A percentile compares a stretch with the other conserved stretches of the same genome.
Evolutionary conservation across 2,329 filamentous ascomycete species (phyloP).

Genomic region (Colletotrichum liriopes): DNA sequence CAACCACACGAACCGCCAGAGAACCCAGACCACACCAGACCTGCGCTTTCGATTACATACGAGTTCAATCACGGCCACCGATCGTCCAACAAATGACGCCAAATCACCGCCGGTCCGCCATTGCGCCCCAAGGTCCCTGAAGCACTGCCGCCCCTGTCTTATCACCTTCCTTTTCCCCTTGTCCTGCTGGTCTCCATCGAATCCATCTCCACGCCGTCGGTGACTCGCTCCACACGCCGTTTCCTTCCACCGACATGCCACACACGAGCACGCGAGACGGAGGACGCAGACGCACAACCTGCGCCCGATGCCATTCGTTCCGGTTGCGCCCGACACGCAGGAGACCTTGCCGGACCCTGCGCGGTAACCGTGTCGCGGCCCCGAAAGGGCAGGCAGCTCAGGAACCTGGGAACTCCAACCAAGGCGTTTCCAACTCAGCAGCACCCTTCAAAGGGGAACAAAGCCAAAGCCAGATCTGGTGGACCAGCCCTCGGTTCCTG

Average conservation of each 20-base stretch:
- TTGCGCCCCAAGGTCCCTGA: conserved; percentile 14
- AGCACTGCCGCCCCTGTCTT: not conserved
- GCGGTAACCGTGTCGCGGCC: not conserved
- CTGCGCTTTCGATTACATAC: conserved; percentile 11
- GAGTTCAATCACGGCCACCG: not conserved
- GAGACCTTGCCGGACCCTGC: conserved; percentile 11
- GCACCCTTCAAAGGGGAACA: not conserved
- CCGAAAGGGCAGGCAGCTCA: not conserved
- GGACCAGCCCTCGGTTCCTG: conserved; percentile 33
- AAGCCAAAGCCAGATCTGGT: conserved; percentile 33
- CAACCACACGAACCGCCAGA: not conserved
- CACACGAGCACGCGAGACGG: conserved; percentile 21
- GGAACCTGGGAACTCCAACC: not conserved
- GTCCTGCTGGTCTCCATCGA: not conserved
- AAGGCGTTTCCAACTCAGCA: conserved; percentile 19
- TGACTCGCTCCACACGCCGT: conserved; percentile 7
- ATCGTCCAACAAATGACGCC: conserved; percentile 7
- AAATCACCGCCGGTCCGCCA: conserved; percentile 16
- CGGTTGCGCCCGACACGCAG: conserved; percentile 26
- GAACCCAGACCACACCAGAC: not conserved
- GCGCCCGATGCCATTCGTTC: not conserved
- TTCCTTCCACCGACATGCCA: conserved; percentile 16
- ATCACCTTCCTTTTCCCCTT: conserved; percentile 13
- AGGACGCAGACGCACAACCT: not conserved
- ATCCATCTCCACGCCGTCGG: conserved; percentile 23